Base-by-base conservation (phyloP, 768 basidiomycete genomes). In the Ramaria rubella region DNA sequence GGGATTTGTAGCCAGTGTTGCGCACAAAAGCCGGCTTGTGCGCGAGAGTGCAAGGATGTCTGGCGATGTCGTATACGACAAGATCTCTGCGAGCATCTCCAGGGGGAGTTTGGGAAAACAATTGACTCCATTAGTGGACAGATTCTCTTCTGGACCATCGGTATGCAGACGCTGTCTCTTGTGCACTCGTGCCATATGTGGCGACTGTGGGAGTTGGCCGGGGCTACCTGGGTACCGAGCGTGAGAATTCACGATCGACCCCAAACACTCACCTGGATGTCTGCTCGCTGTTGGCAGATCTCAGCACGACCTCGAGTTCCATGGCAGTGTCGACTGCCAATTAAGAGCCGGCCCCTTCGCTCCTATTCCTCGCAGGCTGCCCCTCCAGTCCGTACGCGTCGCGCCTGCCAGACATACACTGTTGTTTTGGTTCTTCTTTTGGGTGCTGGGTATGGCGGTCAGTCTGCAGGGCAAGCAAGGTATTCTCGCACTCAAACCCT, bases 41-140 rank as follows among this genome's bases (percentile, higher is more conserved):
- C 83, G 77, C 11, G 84, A 74, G 5, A 86, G 68, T 1, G 85
- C 75, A 34, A 87, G 74, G 12, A 86, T 70, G 58, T 82, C 80
- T 1, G 83, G 76, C 0, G 82, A 85, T 4, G 67, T 58, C 0
- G 79, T 78, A 49, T 71, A 69, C 6, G 79, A 65, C 19, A 87
- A 75, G 48, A 87, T 77, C 62, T 86, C 85, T 3, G 81, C 78
- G 5, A 87, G 65, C 14, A 89, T 71, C 62, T 89, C 87, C 38
- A 83, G 64, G 11, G 87, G 86, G 4, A 87, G 15, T n/a, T 36
- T 29, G 24, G 48, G 19, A 23, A 59, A 27, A 34, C 45, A 8
- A 24, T 55, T 26, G 5, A n/a, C 21, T 11, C 48, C 34, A 45
- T 58, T 49, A 11, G 24, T 27, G 2, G 46, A 27, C 17, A 21